phyloP scores from a whole-genome alignment of 208 protist genomes.

The Crithidia expoeki region DNA sequence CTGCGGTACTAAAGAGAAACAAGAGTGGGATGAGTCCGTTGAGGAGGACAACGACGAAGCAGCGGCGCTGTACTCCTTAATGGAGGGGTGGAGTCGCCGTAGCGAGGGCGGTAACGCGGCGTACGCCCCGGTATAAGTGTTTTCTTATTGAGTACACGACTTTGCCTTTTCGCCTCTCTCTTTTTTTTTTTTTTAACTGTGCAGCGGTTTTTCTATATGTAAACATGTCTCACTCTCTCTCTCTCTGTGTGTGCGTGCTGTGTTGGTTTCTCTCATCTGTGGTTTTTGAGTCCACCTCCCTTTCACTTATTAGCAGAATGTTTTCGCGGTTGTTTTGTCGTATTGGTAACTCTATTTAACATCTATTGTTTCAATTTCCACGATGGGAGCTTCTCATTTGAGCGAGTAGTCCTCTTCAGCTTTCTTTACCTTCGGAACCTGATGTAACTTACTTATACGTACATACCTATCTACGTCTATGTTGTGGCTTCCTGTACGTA shows the following conservation, averaged over 20 bases:
- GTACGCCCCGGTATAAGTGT: too few relatives aligned
- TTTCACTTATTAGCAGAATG: too few relatives aligned
- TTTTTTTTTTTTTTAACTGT: background rate
- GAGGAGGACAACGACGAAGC: slow-evolving; percentile 2
- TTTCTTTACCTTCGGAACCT: background rate
- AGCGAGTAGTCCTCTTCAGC: background rate
- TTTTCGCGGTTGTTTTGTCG: too few relatives aligned
- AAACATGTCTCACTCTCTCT: too few relatives aligned
- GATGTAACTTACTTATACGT: background rate
- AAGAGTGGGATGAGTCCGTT: background rate
- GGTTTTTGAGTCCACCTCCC: too few relatives aligned
- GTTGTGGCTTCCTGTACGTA: background rate
- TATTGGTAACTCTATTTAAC: too few relatives aligned
- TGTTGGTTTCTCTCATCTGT: too few relatives aligned
- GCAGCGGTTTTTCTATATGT: too few relatives aligned
- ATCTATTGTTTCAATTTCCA: too few relatives aligned
- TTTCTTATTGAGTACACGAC: too few relatives aligned
- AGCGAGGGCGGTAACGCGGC: background rate
- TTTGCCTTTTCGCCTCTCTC: background rate
- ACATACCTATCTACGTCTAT: background rate
- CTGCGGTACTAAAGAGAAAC: background rate
- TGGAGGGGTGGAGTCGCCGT: slow-evolving; percentile 7
- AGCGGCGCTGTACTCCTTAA: background rate
- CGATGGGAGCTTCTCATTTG: too few relatives aligned
- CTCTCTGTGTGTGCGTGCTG: too few relatives aligned